Base-by-base conservation (phyloP, 2,329 filamentous ascomycete species). In the Aspergillus fumigatiaffinis region DNA sequence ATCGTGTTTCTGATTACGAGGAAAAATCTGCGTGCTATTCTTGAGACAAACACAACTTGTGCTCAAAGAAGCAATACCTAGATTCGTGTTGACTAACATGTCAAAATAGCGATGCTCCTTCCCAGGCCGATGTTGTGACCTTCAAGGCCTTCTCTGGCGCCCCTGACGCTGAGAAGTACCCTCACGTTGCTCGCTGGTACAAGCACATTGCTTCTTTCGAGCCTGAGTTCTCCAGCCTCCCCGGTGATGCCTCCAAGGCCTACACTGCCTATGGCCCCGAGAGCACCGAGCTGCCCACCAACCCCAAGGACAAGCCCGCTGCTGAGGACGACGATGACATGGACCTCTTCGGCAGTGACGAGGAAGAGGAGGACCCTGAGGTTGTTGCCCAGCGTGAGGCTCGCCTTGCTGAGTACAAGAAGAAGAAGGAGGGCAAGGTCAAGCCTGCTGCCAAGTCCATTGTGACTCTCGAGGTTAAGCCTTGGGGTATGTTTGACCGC, bases 401-500 rank as follows among this genome's bases (percentile, higher is more conserved):
- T 83, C 89, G 92, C 76, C 84, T 99, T 67, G 92, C 86, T 61
- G 93, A 93, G 77, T 97, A 97, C 87, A 88, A 85, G 78, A 90
- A 91, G 84, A 97, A 97, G 90, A 97, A 97, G 89, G 91, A 89
- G 68, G 84, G 84, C 78, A 96, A 96, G 87, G 81, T 83, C 66
- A 97, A 97, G 91, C 84, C 87, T 68, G 87, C 88, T 62, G 94
- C 94, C 76, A 99, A 99, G 87, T 97, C 93, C 60, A 83, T 97
- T 62, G 92, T 97, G 72, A 97, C 92, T 66, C 71, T 99, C 67
- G 93, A 97, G 72, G 90, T 99, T 67, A 99, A 99, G 87, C 94
- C 94, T 73, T 97, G 94, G 93, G 94, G 93, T 96, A 89, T 68
- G 90, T 83, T 60, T 61, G 23, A 46, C 10, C 20, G 42, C 51